A percentile compares a stretch with the other conserved stretches of the same genome.
These are phyloP conservation scores for Corynascus novoguineensis DNA, from an alignment of 495 filamentous ascomycete species.

Conservation along the genomic window DNA sequence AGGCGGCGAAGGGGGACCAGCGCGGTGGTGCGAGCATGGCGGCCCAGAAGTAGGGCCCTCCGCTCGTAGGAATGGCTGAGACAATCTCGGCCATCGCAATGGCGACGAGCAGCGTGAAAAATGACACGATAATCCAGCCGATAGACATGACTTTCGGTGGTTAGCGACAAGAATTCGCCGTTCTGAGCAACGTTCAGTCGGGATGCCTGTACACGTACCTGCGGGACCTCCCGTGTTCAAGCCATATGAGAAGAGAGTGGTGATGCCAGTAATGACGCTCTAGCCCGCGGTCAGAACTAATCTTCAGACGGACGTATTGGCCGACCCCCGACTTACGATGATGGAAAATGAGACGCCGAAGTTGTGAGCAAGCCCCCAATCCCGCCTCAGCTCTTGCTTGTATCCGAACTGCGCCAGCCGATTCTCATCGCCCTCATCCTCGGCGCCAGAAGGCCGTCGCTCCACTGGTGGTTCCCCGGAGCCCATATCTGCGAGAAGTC, in stretches of 20 bases:
- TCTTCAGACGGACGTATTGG: background rate
- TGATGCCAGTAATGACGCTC: constrained; percentile 59
- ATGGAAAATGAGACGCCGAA: constrained; percentile 64
- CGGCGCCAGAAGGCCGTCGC: constrained; percentile 23
- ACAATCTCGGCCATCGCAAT: constrained; percentile 65
- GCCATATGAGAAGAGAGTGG: constrained; percentile 53
- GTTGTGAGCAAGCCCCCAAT: constrained; percentile 59
- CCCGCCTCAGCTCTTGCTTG: constrained; percentile 56
- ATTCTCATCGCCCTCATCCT: constrained; percentile 44
- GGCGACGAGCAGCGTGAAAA: constrained; percentile 37
- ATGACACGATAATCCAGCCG: constrained; percentile 32
- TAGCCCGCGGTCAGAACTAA: constrained; percentile 20
- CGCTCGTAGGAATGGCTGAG: constrained; percentile 57
- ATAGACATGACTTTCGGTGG: constrained; percentile 39
- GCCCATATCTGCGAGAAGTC: no score
- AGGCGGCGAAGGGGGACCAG: constrained; percentile 54
- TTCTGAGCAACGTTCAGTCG: no score
- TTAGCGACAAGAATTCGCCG: background rate
- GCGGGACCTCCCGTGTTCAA: constrained; percentile 53
- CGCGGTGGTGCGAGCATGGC: constrained; percentile 53
- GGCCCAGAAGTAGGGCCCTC: constrained; percentile 64
- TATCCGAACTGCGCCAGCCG: constrained; percentile 56
- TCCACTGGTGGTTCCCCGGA: constrained; percentile 22
- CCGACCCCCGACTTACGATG: constrained; percentile 42
- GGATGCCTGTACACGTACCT: constrained; percentile 35